Percentiles rank a stretch among this genome's conserved stretches.
Evolutionary conservation across 345 rosid genomes (phyloP).

Genomic region (Brassica nigra): DNA sequence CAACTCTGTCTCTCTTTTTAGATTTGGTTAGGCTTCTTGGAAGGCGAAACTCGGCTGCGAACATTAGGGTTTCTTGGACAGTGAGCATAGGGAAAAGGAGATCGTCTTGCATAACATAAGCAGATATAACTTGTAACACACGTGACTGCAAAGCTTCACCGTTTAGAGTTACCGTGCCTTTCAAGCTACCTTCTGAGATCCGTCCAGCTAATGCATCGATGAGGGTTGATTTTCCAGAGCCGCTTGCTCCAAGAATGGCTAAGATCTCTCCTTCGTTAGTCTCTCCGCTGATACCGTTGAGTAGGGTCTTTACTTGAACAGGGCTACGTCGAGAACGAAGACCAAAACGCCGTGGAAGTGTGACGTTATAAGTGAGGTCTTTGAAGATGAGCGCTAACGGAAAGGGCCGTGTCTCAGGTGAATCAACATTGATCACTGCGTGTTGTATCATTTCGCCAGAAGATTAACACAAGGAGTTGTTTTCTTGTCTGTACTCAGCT

Average conservation of each 20-base stretch:
- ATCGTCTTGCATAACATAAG: constrained; percentile 94
- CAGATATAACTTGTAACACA: constrained; percentile 67
- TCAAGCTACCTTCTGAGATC: constrained; percentile 69
- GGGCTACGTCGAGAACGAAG: constrained; percentile 29
- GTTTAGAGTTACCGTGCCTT: constrained; percentile 72
- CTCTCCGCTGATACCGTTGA: constrained; percentile 70
- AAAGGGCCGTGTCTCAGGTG: constrained; percentile 6
- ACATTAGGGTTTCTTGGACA: constrained; percentile 79
- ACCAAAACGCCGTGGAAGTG: constrained; percentile 34
- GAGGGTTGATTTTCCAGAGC: constrained; percentile 89
- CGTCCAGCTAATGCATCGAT: constrained; percentile 87
- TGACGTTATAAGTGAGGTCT: constrained; percentile 28
- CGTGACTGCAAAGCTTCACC: constrained; percentile 50
- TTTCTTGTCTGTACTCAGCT: constrained; percentile 16
- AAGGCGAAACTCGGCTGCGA: constrained; percentile 83
- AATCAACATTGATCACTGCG: constrained; percentile 7
- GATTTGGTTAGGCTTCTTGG: constrained; percentile 63
- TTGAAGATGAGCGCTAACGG: constrained; percentile 30
- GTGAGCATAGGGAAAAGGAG: constrained; percentile 80
- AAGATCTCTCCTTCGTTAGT: constrained; percentile 68
- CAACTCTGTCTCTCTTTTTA: constrained; percentile 71
- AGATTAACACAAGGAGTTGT: constrained; percentile 12
- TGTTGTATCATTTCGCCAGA: constrained; percentile 22
- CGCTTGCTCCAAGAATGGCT: constrained; percentile 88
- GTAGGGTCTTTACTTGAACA: constrained; percentile 30